phyloP scores from a whole-genome alignment of 257 asterid genomes.

The Jacaranda copaia region DNA sequence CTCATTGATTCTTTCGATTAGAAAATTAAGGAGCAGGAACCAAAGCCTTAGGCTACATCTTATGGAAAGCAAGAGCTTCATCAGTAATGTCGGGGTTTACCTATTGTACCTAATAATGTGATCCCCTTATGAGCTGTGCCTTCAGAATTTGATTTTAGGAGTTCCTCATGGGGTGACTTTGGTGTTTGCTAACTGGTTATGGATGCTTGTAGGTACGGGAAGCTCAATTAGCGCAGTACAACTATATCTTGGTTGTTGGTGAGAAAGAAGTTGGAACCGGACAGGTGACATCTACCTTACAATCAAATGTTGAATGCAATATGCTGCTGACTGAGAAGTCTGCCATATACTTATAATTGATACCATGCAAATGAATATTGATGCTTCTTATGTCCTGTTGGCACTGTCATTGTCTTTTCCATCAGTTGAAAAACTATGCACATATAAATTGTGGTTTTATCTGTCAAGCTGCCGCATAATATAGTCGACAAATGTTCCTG shows the following conservation, averaged over 20 bases:
- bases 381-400: background rate
- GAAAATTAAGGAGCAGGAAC: background rate
- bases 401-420: background rate
- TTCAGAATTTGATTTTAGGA: conserved; percentile 12
- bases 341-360: no score
- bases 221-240: conserved; percentile 95
- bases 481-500: background rate
- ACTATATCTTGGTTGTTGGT: conserved; percentile 95
- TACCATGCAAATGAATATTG: background rate
- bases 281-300: conserved; percentile 57
- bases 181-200: conserved; percentile 16
- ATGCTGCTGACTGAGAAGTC: background rate
- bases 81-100: background rate
- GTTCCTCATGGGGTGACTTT: conserved; percentile 24
- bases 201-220: conserved; percentile 78
- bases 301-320: background rate
- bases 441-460: background rate
- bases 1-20: conserved; percentile 7
- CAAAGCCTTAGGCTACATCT: background rate
- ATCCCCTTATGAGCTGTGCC: background rate
- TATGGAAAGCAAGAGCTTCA: background rate
- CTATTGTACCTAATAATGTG: background rate
- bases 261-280: conserved; percentile 87
- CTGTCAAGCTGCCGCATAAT: background rate
- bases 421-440: background rate